Evolutionary conservation across 2,329 filamentous ascomycete species (phyloP).

Genomic region (Neurospora sp.): DNA sequence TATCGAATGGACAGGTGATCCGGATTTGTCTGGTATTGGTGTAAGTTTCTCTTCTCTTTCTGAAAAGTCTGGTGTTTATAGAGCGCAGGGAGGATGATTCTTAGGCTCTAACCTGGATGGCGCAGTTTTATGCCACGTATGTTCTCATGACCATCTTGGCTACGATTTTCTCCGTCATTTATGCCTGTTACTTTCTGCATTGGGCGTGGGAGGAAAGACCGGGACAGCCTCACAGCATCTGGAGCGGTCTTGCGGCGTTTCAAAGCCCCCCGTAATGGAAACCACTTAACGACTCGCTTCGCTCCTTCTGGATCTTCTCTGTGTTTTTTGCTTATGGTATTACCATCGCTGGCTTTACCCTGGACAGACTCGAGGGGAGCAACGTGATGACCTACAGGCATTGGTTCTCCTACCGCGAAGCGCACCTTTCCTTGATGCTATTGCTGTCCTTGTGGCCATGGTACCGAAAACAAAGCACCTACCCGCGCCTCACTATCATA

Average conservation of each 20-base stretch:
- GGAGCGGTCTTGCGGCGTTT: neutral
- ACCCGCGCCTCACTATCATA: neutral
- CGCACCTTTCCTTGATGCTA: neutral
- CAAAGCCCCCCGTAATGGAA: neutral
- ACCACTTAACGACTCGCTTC: neutral
- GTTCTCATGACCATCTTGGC: neutral
- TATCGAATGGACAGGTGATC: neutral
- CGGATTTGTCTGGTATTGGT: neutral
- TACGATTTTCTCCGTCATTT: neutral
- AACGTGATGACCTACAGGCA: neutral
- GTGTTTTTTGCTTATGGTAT: neutral
- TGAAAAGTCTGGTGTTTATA: neutral
- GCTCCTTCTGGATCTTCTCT: neutral
- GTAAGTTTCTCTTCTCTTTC: neutral
- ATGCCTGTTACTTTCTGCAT: neutral
- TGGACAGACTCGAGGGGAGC: neutral
- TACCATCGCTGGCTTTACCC: neutral
- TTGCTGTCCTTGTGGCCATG: neutral
- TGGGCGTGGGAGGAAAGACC: neutral
- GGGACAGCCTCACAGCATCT: neutral
- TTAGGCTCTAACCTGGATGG: neutral
- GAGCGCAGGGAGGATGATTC: neutral
- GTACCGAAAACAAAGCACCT: neutral
- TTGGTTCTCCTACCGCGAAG: neutral
- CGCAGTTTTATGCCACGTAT: neutral